Base-by-base conservation (phyloP, 2,329 filamentous ascomycete species). In the Aspergillus tamarii region DNA sequence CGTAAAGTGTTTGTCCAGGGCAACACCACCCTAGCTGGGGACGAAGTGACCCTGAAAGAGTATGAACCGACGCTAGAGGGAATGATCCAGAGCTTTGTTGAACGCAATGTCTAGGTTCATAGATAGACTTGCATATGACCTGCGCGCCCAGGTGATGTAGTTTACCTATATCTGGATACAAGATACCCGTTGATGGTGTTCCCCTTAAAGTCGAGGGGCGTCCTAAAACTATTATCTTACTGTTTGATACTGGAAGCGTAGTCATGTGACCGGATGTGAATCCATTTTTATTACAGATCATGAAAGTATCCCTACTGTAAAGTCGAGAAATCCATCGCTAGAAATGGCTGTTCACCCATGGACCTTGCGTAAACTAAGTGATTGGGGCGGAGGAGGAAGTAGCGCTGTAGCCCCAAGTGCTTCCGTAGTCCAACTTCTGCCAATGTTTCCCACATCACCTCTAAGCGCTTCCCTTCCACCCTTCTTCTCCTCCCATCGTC, bases 1-100 rank as follows among this genome's bases (percentile, higher is more conserved):
- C 88, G 89, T 71, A 90, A 87, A 74, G 81, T 97, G 52, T 97
- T 96, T 81, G 93, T 97, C 60, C 94, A 97, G 82, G 93, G 92
- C 64, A 98, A 96, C 78, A 97, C 94, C 0, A 85, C 89, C 62
- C 74, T 95, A 46, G 81, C 85, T 14, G 87, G 85, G 0, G 92
- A 91, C 62, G 86, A 89, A 76, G 91, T 96, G 34, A 85, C 84
- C 16, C 79, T 97, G 78, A 91, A 89, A 81, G 93, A 97, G 81
- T 97, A 97, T 78, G 92, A 96, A 70, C 85, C 93, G 1, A 91
- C 88, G 7, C 82, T 89, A 8, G 87, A 91, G 77, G 94, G 94
- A 7, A 89, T 98, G 83, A 89, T 96, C 66, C 85, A 92, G 83
- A 95, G 92, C 78, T 96, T 87, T 84, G 90, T 84, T 2, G 91